A percentile compares a stretch with the other conserved stretches of the same genome.
Conservation (phyloP, 495 filamentous ascomycete genomes). For the Peziza echinospora region DNA sequence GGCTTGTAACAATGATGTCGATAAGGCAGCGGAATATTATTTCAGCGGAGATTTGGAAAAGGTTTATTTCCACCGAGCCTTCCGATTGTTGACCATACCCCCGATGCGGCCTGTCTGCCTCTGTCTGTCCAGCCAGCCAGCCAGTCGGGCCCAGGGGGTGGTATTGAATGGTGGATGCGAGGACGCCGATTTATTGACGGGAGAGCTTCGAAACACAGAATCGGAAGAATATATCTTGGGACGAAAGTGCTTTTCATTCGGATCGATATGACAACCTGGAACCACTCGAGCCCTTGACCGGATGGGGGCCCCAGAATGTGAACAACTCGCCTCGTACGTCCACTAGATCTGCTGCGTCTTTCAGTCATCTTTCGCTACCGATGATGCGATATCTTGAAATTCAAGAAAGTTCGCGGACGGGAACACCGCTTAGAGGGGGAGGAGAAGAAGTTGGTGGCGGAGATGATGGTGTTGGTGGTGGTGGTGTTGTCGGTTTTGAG, state of each 20-base stretch:
- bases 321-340: neutral
- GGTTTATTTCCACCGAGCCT: slow-evolving; percentile 6
- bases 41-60: slow-evolving; percentile 10
- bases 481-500: slow-evolving; percentile 1
- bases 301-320: neutral
- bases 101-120: neutral
- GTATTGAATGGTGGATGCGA: no score
- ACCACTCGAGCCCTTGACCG: neutral
- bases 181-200: neutral
- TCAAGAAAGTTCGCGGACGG: neutral
- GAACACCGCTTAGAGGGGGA: neutral
- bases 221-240: neutral
- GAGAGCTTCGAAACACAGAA: neutral
- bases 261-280: neutral
- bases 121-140: neutral
- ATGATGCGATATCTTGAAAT: neutral
- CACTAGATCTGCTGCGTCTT: neutral
- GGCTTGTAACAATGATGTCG: slow-evolving; percentile 16
- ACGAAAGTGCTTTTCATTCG: neutral
- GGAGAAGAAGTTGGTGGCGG: slow-evolving; percentile 3
- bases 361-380: neutral
- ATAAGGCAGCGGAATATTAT: slow-evolving; percentile 16
- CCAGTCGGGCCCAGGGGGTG: neutral
- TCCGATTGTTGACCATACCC: neutral
- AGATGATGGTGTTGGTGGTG: slow-evolving; percentile 3